Percentiles rank a stretch among this genome's conserved stretches.
Conservation (phyloP, 1,284 basidiomycete genomes). For the Rhodotorula sp. region DNA sequence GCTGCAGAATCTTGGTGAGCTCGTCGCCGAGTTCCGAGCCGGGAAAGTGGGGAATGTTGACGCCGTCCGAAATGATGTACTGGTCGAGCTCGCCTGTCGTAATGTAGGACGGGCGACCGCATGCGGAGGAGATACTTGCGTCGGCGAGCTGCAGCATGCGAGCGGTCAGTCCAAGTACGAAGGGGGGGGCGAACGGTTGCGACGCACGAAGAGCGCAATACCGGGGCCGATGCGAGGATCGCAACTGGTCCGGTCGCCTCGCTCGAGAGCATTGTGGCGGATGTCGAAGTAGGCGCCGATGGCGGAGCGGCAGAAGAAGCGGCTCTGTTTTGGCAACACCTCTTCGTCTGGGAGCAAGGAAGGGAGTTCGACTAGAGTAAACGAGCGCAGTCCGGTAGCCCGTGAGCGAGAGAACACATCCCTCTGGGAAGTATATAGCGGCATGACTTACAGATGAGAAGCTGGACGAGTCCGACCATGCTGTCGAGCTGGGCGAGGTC, state of each 20-base stretch:
- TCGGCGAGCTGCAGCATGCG: constrained; percentile 25
- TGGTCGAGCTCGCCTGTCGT: constrained; percentile 25
- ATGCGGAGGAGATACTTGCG: constrained; percentile 19
- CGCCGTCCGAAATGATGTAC: constrained; percentile 23
- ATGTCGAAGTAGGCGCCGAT: constrained; percentile 30
- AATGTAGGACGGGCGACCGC: constrained; percentile 26
- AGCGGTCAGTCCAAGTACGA: neutral
- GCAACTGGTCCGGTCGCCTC: constrained; percentile 8
- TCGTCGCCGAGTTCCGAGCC: constrained; percentile 13
- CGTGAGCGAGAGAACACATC: neutral
- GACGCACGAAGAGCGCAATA: constrained; percentile 23
- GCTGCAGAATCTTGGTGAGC: constrained; percentile 13
- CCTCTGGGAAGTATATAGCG: neutral
- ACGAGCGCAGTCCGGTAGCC: neutral
- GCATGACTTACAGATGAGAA: constrained; percentile 32
- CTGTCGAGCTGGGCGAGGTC: constrained; percentile 9
- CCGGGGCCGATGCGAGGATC: constrained; percentile 25
- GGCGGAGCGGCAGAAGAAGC: constrained; percentile 25
- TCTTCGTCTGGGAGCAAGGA: constrained; percentile 15
- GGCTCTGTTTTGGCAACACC: constrained; percentile 17
- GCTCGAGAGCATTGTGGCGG: constrained; percentile 11
- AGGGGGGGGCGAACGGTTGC: too few relatives aligned
- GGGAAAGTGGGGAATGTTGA: constrained; percentile 29
- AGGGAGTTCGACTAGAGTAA: constrained; percentile 15
- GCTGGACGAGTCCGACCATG: constrained; percentile 32